Percentiles rank a stretch among this genome's conserved stretches.
Evolutionary conservation across 2,329 filamentous ascomycete genomes (phyloP).

Genomic region (Dactylellina leptospora): DNA sequence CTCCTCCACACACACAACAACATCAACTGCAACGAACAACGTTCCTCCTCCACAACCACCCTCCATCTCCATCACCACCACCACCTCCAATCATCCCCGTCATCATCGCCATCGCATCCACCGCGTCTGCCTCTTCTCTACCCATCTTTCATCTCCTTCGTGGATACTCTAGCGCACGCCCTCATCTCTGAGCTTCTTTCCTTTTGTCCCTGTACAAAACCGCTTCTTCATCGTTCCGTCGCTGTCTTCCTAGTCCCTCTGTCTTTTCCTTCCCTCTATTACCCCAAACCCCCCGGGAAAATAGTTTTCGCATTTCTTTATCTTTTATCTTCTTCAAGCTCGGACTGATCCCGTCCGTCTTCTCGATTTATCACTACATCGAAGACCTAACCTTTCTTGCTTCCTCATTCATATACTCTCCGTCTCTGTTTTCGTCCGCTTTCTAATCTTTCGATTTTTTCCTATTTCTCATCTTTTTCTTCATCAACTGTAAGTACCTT

Average conservation of each 20-base stretch:
- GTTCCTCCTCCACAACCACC: slow-evolving; percentile 2
- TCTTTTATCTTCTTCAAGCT: not conserved
- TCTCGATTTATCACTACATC: too few species aligned
- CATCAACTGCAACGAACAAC: slow-evolving; percentile 3
- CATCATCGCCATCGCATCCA: slow-evolving; percentile 14
- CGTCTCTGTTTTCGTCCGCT: too few species aligned
- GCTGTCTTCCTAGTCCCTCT: too few species aligned
- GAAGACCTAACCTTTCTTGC: too few species aligned
- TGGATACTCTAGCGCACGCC: not conserved
- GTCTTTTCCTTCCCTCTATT: too few species aligned
- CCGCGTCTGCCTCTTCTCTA: not conserved
- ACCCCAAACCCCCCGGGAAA: too few species aligned
- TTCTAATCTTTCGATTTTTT: too few species aligned
- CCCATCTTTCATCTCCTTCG: not conserved
- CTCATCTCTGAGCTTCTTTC: slow-evolving; percentile 3
- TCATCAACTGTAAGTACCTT: too few species aligned
- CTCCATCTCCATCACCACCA: slow-evolving; percentile 15
- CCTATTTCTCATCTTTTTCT: too few species aligned
- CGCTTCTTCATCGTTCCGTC: not conserved
- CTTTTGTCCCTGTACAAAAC: slow-evolving; percentile 34
- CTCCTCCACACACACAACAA: slow-evolving; percentile 50
- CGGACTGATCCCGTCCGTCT: too few species aligned
- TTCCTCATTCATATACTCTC: too few species aligned
- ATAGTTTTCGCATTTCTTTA: too few species aligned
- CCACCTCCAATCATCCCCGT: not conserved